phyloP scores from a whole-genome alignment of 768 basidiomycete genomes.

The Leucocoprinus leucothites region DNA sequence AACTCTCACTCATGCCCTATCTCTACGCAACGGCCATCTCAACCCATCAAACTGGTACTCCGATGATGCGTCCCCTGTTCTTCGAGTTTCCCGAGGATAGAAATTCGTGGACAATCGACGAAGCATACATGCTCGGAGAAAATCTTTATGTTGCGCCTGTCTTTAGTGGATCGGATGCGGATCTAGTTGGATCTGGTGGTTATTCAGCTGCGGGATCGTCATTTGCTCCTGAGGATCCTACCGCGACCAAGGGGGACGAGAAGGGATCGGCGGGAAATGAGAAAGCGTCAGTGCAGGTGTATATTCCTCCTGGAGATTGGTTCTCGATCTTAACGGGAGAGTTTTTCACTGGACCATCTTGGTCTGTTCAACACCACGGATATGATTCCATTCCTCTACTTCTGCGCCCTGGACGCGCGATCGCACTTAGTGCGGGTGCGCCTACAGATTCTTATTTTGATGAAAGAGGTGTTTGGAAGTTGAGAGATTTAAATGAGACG shows the following conservation, averaged over 20 bases:
- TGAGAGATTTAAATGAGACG: background rate
- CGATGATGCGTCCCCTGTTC: conserved; percentile 33
- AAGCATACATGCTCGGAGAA: conserved; percentile 30
- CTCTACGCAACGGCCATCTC: conserved; percentile 28
- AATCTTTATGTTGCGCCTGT: conserved; percentile 29
- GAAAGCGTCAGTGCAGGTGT: conserved; percentile 21
- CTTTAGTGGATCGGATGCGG: conserved; percentile 17
- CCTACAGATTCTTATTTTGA: conserved; percentile 1
- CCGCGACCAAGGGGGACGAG: background rate
- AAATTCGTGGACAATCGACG: conserved; percentile 27
- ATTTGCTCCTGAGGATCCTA: background rate
- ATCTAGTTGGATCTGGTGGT: conserved; percentile 14
- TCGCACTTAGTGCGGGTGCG: conserved; percentile 17
- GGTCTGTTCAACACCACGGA: conserved; percentile 24
- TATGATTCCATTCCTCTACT: conserved; percentile 27
- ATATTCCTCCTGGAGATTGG: conserved; percentile 29
- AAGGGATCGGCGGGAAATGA: background rate
- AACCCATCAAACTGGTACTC: conserved; percentile 27
- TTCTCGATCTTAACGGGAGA: conserved; percentile 26
- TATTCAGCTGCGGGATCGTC: background rate
- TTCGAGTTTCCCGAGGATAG: conserved; percentile 32
- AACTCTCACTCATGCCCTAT: conserved; percentile 46
- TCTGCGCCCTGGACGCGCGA: conserved; percentile 24
- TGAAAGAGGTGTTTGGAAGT: background rate
- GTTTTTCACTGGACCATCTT: conserved; percentile 25